Evolutionary conservation across 441 rosid genomes (phyloP).

Genomic region (Populus tomentosa): DNA sequence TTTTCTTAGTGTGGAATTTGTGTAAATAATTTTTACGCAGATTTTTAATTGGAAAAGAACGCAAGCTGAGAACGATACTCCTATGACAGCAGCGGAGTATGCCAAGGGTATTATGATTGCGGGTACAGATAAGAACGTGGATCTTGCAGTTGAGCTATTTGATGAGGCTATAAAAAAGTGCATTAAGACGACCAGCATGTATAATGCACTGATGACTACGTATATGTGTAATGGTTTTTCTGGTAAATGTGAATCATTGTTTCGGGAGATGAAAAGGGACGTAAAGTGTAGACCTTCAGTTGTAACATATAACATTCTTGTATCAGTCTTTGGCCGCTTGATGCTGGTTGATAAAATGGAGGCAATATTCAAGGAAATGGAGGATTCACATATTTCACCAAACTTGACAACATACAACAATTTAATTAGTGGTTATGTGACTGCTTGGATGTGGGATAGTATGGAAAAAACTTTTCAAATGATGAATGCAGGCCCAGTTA

Average conservation of each 20-base stretch:
- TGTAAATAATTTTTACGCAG: slow-evolving; percentile 28
- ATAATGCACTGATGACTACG: slow-evolving; percentile 76
- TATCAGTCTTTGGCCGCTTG: slow-evolving; percentile 69
- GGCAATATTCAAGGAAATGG: slow-evolving; percentile 40
- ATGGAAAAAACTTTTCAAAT: slow-evolving; percentile 58
- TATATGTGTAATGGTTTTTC: slow-evolving; percentile 59
- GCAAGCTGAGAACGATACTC: slow-evolving; percentile 35
- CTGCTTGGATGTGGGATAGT: slow-evolving; percentile 80
- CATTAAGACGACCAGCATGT: slow-evolving; percentile 34
- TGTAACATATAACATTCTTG: slow-evolving; percentile 66
- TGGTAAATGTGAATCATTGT: slow-evolving; percentile 51
- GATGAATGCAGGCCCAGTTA: slow-evolving; percentile 43
- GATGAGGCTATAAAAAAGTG: slow-evolving; percentile 50
- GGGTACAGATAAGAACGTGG: slow-evolving; percentile 52
- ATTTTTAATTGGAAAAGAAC: slow-evolving; percentile 71
- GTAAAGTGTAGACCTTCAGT: slow-evolving; percentile 47
- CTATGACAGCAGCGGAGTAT: slow-evolving; percentile 68
- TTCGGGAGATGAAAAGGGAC: slow-evolving; percentile 49
- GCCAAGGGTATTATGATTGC: slow-evolving; percentile 67
- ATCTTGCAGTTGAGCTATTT: slow-evolving; percentile 58
- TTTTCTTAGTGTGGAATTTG: not conserved
- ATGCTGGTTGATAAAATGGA: slow-evolving; percentile 77
- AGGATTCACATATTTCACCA: slow-evolving; percentile 38
- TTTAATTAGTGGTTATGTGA: slow-evolving; percentile 67
- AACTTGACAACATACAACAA: slow-evolving; percentile 50